Conservation (phyloP, 2,329 filamentous ascomycete genomes). For the Zymoseptoria brevis region DNA sequence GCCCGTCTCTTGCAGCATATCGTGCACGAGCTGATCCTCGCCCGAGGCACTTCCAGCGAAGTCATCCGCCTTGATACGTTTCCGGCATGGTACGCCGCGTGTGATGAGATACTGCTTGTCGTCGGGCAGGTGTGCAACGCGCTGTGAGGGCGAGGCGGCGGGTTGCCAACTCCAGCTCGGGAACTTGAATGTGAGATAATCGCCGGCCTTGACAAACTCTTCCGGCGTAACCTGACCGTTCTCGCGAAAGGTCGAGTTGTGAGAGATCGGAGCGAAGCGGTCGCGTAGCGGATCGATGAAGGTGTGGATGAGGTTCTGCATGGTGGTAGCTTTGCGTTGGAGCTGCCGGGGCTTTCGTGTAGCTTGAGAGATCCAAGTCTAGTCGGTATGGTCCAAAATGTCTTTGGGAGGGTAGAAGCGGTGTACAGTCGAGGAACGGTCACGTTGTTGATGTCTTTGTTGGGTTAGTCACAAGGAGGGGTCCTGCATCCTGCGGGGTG, state of each 20-base stretch:
- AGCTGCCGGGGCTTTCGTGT: neutral
- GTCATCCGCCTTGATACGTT: conserved; percentile 71
- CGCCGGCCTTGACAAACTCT: conserved; percentile 90
- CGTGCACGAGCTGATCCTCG: conserved; percentile 77
- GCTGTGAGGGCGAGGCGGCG: conserved; percentile 70
- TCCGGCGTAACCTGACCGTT: conserved; percentile 96
- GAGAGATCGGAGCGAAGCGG: conserved; percentile 77
- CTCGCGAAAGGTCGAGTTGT: conserved; percentile 86
- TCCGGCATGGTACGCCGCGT: conserved; percentile 86
- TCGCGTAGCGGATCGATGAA: conserved; percentile 80
- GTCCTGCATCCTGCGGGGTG: neutral
- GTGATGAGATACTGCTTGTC: conserved; percentile 96
- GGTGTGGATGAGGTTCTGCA: conserved; percentile 89
- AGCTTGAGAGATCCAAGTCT: neutral
- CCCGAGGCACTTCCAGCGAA: conserved; percentile 82
- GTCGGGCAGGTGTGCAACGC: conserved; percentile 70
- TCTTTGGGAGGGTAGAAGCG: neutral
- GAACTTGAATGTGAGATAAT: conserved; percentile 98
- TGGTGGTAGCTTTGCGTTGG: conserved; percentile 30
- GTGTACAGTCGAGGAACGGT: neutral
- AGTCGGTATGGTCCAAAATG: neutral
- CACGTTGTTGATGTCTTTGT: neutral
- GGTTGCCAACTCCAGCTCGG: conserved; percentile 96
- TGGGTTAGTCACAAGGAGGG: neutral
- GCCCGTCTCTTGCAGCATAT: conserved; percentile 54